Base-by-base conservation (phyloP, 768 basidiomycete species). In the Gloeopeniophorella convolvens region DNA sequence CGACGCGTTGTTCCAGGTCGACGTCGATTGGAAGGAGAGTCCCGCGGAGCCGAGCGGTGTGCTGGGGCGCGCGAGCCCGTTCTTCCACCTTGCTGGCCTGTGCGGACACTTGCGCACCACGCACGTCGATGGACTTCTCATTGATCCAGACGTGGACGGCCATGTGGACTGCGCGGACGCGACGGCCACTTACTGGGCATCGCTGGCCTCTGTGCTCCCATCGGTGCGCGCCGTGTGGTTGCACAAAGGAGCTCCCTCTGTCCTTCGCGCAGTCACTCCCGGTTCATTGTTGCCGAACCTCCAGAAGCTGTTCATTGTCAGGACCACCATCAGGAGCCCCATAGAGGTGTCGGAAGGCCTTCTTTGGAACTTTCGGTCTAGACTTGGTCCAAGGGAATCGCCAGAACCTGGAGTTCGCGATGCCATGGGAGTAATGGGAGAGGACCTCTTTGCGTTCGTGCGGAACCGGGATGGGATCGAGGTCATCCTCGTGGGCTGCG, bases 1-100 rank as follows among this genome's bases (percentile, higher is more conserved):
- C 3, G 46, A 43, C 3, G 52, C 52, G 33, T 26, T 54, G 0
- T 48, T 54, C 31, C 3, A 32, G 30, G 37, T 54, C 9, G 18
- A 28, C 12, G 43, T 54, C n/a, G 46, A 54, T 30, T 54, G 52
- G 52, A 42, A 4, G 9, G n/a, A 26, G 11, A 54, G 52, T n/a
- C 52, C 52, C 24, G 20, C 44, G 24, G 52, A 54, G 31, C 46
- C 46, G 10, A 33, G 11, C 4, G 30, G 42, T 10, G 46, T 54
- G 36, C 34, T 33, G 30, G 52, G 44, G 13, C 52, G 48, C 24
- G 42, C 52, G 34, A 54, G 52, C 35, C 52, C 52, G 3, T 54
- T 54, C 12, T 48, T 43, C 36, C 52, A 54, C 41, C 35, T 54
- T 30, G 35, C 35, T 0, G 24, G 23, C n/a, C 36, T 54, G 24